Evolutionary conservation across 768 basidiomycete genomes (phyloP), one percentile per base, ranked within the genome.

Genomic region (Suillus fuscotomentosus): DNA sequence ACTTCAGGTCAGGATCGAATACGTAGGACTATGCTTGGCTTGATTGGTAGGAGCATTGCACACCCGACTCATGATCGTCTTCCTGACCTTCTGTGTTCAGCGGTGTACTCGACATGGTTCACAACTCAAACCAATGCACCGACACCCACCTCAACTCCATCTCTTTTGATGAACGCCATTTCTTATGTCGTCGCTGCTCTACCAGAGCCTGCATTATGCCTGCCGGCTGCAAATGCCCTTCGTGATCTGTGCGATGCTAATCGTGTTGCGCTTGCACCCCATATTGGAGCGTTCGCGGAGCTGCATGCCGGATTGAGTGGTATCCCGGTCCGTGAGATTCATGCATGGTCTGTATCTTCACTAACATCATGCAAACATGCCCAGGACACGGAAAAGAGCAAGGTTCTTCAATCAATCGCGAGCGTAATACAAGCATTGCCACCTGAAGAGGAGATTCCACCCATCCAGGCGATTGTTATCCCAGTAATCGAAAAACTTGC

Each of bases 401-500:
- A 96, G 76, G 92, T 97, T 1, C 79, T 97, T 53, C 92, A 97
- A 72, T 93, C 91, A 0, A 96, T 98, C 60, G 88, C 94, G 2
- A 97, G 95, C 67, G 94, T 98, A 3, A 91, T 97, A 39, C 93
- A 97, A 70, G 96, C 95, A 0, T 76, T 98, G 57, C 89, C 92
- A 0, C 88, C 93, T 0, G 79, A 80, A 48, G 90, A 94, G 50
- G 91, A 86, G 63, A 88, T 97, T 34, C 82, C 86, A 0, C 91
- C 94, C 0, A 82, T 96, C 0, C 72, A 92, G 85, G 89, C 87
- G 0, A 91, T 97, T 63, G 83, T 94, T 7, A 81, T 79, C 60
- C 94, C 94, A 0, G 87, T 96, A 4, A 78, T 94, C 1, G 82
- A 86, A 55, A 89, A 86, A 68, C 78, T 97, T 0, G 81, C 80